Evolutionary conservation across 2,329 filamentous ascomycete genomes (phyloP).

Genomic region (Colletotrichum australisinense): DNA sequence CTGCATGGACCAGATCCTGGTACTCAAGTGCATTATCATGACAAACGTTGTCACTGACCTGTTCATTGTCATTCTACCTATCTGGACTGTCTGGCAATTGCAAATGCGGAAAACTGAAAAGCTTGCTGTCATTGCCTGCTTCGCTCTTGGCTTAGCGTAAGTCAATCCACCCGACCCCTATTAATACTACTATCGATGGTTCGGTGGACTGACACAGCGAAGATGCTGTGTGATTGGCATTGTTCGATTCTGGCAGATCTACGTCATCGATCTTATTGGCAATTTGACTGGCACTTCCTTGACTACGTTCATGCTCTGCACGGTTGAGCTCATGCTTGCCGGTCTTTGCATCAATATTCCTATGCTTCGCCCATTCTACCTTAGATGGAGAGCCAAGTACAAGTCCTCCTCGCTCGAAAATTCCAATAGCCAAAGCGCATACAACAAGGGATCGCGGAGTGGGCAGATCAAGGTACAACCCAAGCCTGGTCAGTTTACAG

Average conservation of each 20-base stretch:
- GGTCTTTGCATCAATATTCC: conserved; percentile 55
- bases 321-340: conserved; percentile 52
- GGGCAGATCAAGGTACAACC: conserved; percentile 13
- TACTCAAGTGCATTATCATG: conserved; percentile 39
- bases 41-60: conserved; percentile 50
- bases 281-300: conserved; percentile 54
- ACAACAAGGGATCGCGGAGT: conserved; percentile 23
- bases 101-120: conserved; percentile 42
- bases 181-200: not conserved
- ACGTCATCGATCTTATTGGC: conserved; percentile 46
- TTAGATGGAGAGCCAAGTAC: conserved; percentile 45
- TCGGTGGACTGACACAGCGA: not conserved
- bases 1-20: conserved; percentile 38
- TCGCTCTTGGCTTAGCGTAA: conserved; percentile 38
- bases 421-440: conserved; percentile 34
- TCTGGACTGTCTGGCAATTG: conserved; percentile 48
- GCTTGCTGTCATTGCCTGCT: conserved; percentile 40
- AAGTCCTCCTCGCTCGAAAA: conserved; percentile 45
- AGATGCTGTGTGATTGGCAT: conserved; percentile 52
- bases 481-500: conserved; percentile 23
- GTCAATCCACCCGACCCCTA: not conserved
- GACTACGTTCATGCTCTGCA: conserved; percentile 52
- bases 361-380: conserved; percentile 52
- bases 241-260: conserved; percentile 52
- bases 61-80: conserved; percentile 48